These are phyloP conservation scores for Ogataea paraovalis DNA, from an alignment of 805 yeast species.

Conservation along the genomic window DNA sequence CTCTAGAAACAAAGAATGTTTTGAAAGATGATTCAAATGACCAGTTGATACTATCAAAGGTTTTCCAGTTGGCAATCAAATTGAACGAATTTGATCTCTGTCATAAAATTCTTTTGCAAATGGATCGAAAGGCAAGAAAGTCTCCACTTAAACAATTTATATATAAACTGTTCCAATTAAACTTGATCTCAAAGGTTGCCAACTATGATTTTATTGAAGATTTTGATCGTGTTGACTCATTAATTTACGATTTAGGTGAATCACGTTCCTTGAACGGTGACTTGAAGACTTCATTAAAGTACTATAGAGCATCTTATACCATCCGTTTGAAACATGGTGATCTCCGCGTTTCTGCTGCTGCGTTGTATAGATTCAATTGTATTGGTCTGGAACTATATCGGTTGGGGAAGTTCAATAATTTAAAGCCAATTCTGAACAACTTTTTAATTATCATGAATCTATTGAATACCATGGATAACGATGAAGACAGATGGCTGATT, in stretches of 20 bases:
- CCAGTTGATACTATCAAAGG: conserved; percentile 18
- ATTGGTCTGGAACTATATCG: conserved; percentile 14
- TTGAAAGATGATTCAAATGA: conserved; percentile 19
- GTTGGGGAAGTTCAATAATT: conserved; percentile 11
- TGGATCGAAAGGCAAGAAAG: conserved; percentile 21
- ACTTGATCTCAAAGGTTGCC: conserved; percentile 37
- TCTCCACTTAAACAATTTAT: conserved; percentile 33
- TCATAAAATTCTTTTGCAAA: conserved; percentile 25
- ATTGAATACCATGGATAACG: conserved; percentile 28
- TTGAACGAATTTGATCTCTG: conserved; percentile 29
- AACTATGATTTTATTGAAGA: conserved; percentile 43
- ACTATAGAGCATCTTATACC: conserved; percentile 47
- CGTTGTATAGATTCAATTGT: conserved; percentile 38
- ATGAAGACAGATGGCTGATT: conserved; percentile 40
- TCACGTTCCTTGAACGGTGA: conserved; percentile 25
- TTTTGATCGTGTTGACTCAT: conserved; percentile 37
- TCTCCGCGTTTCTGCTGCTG: conserved; percentile 44
- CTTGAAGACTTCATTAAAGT: conserved; percentile 33
- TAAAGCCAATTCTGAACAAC: conserved; percentile 29
- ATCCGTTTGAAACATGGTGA: conserved; percentile 48
- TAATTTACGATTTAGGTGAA: conserved; percentile 33
- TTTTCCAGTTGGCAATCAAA: conserved; percentile 30
- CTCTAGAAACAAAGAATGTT: conserved; percentile 20
- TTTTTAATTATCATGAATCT: conserved; percentile 38
- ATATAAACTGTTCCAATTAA: conserved; percentile 35